Conservation (phyloP, 306 rosid species). For the Psophocarpus tetragonolobus region DNA sequence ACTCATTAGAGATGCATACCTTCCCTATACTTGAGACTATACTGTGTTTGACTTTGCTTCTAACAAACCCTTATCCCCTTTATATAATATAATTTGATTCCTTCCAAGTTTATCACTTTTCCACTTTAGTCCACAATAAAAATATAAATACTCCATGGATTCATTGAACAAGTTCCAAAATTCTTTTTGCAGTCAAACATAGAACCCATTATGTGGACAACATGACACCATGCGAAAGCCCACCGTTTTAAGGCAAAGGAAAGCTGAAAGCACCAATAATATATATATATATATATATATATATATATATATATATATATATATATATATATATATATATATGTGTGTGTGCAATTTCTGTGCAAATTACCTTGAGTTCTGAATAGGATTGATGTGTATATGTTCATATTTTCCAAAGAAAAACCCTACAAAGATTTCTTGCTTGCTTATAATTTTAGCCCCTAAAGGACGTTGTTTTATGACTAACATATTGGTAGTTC, state of each 20-base stretch:
- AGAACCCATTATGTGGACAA: neutral
- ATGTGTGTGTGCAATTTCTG: too few species aligned
- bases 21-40: neutral
- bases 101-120: constrained; percentile 1
- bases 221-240: neutral
- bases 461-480: neutral
- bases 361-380: neutral
- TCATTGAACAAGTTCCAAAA: neutral
- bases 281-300: too few species aligned
- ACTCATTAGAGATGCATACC: neutral
- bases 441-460: neutral
- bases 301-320: too few species aligned
- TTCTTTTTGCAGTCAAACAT: neutral
- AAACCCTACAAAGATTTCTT: neutral
- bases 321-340: too few species aligned
- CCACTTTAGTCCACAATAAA: neutral
- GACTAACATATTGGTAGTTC: neutral
- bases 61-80: neutral
- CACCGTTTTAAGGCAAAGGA: neutral
- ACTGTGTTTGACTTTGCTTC: constrained; percentile 18
- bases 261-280: neutral
- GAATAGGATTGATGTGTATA: neutral
- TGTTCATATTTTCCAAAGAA: neutral
- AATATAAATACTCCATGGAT: neutral
- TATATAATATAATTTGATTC: neutral